Evolutionary conservation across 164 flowering plant species (phyloP).

Genomic region (Protea cynaroides): DNA sequence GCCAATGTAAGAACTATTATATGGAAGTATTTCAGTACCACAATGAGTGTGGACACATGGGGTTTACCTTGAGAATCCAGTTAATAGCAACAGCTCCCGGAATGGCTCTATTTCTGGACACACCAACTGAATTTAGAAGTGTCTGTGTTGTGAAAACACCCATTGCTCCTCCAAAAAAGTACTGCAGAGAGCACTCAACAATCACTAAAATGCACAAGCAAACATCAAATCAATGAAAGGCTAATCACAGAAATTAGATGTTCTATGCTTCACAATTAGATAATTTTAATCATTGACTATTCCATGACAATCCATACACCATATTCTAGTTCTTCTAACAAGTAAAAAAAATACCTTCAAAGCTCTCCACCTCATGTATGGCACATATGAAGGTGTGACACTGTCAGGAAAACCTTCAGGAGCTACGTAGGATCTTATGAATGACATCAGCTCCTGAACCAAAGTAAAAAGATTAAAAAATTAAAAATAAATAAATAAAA

Average conservation of each 20-base stretch:
- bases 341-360: conserved; percentile 55
- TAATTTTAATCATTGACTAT: too few relatives aligned
- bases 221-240: conserved; percentile 1
- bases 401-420: conserved; percentile 98
- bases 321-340: neutral
- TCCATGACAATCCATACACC: neutral
- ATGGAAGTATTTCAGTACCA: neutral
- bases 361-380: conserved; percentile 98
- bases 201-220: conserved; percentile 1
- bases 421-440: conserved; percentile 88
- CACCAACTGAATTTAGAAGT: conserved; percentile 80
- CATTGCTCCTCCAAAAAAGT: conserved; percentile 99
- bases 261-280: too few relatives aligned
- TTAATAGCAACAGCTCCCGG: conserved; percentile 96
- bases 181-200: conserved; percentile 34
- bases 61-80: conserved; percentile 94
- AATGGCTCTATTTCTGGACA: conserved; percentile 51
- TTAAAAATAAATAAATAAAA: too few relatives aligned
- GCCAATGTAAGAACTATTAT: too few relatives aligned
- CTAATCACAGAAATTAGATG: neutral
- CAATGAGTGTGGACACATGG: neutral
- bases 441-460: conserved; percentile 72
- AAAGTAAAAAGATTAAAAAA: conserved; percentile 1
- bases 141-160: conserved; percentile 96
- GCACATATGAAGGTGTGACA: conserved; percentile 85